Evolutionary conservation across 768 basidiomycete genomes (phyloP), one percentile per base, ranked within the genome.

Genomic region (Amanita thiersii): DNA sequence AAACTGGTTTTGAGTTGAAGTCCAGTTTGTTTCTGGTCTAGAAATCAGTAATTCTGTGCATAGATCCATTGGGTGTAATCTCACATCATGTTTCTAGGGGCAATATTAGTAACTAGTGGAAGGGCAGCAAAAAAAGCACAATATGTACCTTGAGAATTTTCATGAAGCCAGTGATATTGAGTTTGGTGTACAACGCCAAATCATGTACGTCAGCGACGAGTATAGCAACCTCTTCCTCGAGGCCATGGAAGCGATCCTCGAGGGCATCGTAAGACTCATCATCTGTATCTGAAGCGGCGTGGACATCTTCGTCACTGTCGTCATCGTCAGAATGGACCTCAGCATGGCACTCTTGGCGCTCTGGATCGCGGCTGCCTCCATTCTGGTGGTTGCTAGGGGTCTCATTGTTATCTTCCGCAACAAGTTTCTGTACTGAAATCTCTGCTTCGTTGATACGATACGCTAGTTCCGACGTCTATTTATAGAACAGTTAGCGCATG

Each of bases 161-260:
- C 73, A 97, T 86, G 59, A 99, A 99, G 7, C 96, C 96, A 1
- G 96, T 97, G 54, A 97, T 92, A 59, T 98, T 98, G 41, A 98
- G 76, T 58, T 98, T 98, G 2, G 94, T 93, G 58, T 93, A 75
- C 21, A 97, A 68, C 1, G 92, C 91, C 29, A 93, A 72, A 59
- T 91, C 88, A 51, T 92, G 88, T 8, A 89, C 86, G 50, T 88
- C 86, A 0, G 94, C 94, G 12, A 99, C 94, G 32, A 99, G 76
- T 30, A 78, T 86, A 1, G 93, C 94, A 14, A 98, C 88, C 56
- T 93, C 90, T 55, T 96, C 93, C 62, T 98, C 91, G 14, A 98
- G 66, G 11, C 71, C 73, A 47, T 84, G 79, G 59, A 96, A 99
- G 15, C 81, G 72, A 37, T 88, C 88, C 54, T 96, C 92, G 8